Conservation (phyloP, 441 rosid species). For the Isatis lusitanica region DNA sequence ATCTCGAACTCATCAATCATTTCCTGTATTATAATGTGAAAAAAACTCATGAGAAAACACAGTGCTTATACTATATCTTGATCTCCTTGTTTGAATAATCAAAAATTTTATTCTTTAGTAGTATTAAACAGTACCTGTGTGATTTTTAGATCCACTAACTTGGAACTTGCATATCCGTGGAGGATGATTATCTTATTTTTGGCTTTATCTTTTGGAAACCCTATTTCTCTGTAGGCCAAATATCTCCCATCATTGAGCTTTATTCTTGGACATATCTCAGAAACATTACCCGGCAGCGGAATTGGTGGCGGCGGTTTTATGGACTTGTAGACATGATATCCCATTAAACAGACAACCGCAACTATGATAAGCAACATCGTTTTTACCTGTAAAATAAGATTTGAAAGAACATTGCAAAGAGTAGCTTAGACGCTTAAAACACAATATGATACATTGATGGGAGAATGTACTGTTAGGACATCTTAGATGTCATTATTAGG, state of each 20-base stretch:
- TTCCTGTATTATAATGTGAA: conserved; percentile 37
- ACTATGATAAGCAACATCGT: conserved; percentile 35
- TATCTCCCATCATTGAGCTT: conserved; percentile 79
- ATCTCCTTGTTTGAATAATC: neutral
- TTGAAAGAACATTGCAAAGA: neutral
- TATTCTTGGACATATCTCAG: conserved; percentile 64
- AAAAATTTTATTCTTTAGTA: neutral
- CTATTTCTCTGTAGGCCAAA: conserved; percentile 71
- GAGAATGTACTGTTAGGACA: no score
- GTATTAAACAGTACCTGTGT: conserved; percentile 47
- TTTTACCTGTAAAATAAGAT: conserved; percentile 1
- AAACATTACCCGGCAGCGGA: conserved; percentile 48
- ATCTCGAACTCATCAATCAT: conserved; percentile 52
- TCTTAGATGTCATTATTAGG: no score
- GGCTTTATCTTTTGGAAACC: conserved; percentile 65
- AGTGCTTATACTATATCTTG: neutral
- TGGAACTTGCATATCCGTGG: conserved; percentile 70
- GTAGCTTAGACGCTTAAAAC: neutral
- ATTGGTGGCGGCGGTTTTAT: conserved; percentile 62
- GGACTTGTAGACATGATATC: conserved; percentile 51
- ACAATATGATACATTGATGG: neutral
- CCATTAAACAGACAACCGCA: conserved; percentile 41
- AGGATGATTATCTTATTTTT: conserved; percentile 55
- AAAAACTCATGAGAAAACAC: neutral
- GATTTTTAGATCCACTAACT: conserved; percentile 52